A percentile compares a stretch with the other conserved stretches of the same genome.
Conservation (phyloP, 106 monocot species). For the Ottelia alismoides region DNA sequence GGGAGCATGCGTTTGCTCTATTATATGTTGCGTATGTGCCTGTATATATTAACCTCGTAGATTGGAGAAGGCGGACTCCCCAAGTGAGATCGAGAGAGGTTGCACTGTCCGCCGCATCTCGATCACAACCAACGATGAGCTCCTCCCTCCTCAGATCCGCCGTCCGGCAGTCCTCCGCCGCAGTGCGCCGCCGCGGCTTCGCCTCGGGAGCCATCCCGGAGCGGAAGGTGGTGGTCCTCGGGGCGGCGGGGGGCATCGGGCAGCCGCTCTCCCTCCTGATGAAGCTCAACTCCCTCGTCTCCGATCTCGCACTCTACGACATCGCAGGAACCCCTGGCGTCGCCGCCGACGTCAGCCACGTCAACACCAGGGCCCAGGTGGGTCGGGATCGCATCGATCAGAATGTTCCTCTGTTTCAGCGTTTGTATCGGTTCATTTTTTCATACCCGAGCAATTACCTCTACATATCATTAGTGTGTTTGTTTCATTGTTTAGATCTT, state of each 20-base stretch:
- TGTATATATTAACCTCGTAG: too few species aligned
- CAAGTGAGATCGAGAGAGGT: too few species aligned
- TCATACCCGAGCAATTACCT: too few species aligned
- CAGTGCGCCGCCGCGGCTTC: slow-evolving; percentile 3
- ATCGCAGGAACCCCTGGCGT: slow-evolving; percentile 66
- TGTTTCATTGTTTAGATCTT: too few species aligned
- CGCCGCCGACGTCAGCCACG: slow-evolving; percentile 78
- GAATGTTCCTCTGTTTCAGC: too few species aligned
- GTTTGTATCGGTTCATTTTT: too few species aligned
- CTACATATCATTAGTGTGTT: too few species aligned
- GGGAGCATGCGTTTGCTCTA: too few species aligned
- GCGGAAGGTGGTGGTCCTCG: slow-evolving; percentile 57
- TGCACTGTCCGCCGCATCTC: background rate
- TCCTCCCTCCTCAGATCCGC: slow-evolving; percentile 32
- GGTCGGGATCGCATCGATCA: too few species aligned
- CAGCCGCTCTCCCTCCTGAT: slow-evolving; percentile 70
- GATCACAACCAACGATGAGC: slow-evolving; percentile 20
- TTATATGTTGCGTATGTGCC: too few species aligned
- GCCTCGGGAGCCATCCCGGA: slow-evolving; percentile 23
- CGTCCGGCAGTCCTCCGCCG: slow-evolving; percentile 4
- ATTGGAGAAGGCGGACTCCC: too few species aligned
- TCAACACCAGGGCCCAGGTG: slow-evolving; percentile 50
- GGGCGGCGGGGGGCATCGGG: slow-evolving; percentile 79
- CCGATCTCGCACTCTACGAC: slow-evolving; percentile 60
- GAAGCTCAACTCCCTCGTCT: slow-evolving; percentile 71